These are phyloP conservation scores for Lipomyces starkeyi DNA, from an alignment of 805 yeast species.

Conservation along the genomic window DNA sequence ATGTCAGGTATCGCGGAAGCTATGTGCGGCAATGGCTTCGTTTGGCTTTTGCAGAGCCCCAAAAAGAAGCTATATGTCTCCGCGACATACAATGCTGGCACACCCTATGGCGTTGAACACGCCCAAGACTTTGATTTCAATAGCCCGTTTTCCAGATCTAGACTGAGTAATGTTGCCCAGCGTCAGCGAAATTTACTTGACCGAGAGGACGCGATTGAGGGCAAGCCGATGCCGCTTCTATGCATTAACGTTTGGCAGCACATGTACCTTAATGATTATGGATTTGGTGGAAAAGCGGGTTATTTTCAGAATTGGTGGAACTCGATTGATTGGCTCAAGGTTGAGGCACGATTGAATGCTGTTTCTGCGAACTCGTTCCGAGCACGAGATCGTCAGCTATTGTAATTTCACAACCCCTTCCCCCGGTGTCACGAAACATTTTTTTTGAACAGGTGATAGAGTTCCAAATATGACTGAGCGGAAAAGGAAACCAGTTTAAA, in stretches of 20 bases:
- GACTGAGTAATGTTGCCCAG: constrained; percentile 8
- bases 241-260: constrained; percentile 87
- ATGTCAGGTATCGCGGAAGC: constrained; percentile 70
- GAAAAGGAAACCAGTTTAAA: neutral
- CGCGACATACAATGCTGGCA: constrained; percentile 89
- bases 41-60: constrained; percentile 79
- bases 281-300: constrained; percentile 70
- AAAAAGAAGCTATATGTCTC: constrained; percentile 62
- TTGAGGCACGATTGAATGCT: constrained; percentile 27
- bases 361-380: constrained; percentile 3
- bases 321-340: constrained; percentile 72
- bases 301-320: constrained; percentile 79
- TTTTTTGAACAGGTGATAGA: neutral
- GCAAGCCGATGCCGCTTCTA: constrained; percentile 62
- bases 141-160: constrained; percentile 58
- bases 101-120: constrained; percentile 66
- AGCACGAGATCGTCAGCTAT: constrained; percentile 1
- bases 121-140: constrained; percentile 79
- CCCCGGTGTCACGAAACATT: no score
- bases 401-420: neutral
- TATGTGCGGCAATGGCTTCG: constrained; percentile 86
- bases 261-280: constrained; percentile 85
- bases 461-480: neutral
- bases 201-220: constrained; percentile 54
- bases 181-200: constrained; percentile 10